Percentiles rank a stretch among this genome's conserved stretches.
Evolutionary conservation across 2,329 filamentous ascomycete genomes (phyloP).

Genomic region (Xenoacremonium recifei): DNA sequence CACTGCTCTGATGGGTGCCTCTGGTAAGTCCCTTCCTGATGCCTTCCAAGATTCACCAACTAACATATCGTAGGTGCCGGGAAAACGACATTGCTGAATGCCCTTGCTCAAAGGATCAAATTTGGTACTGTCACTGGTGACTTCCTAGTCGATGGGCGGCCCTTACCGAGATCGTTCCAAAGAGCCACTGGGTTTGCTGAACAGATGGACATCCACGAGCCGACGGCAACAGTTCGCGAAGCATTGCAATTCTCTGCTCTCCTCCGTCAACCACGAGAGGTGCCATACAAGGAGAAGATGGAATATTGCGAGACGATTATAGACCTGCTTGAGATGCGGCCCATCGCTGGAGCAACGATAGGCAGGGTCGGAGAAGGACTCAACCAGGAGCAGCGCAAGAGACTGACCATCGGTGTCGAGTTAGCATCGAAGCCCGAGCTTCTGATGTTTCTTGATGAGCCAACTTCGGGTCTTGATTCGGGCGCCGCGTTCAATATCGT

Average conservation of each 20-base stretch:
- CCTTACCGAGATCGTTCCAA: constrained; percentile 73
- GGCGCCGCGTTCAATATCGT: constrained; percentile 61
- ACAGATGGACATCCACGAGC: constrained; percentile 67
- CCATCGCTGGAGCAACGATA: constrained; percentile 64
- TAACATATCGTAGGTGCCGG: constrained; percentile 43
- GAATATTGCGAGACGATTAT: constrained; percentile 68
- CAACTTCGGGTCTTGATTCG: constrained; percentile 57
- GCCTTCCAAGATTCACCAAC: neutral
- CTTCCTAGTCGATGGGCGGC: constrained; percentile 74
- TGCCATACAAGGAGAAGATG: constrained; percentile 60
- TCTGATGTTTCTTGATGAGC: constrained; percentile 65
- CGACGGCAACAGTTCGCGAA: constrained; percentile 64
- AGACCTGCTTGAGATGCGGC: constrained; percentile 66
- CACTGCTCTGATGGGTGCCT: constrained; percentile 72
- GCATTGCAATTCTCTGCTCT: constrained; percentile 65
- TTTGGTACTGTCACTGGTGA: constrained; percentile 76
- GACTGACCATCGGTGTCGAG: constrained; percentile 56
- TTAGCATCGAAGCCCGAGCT: constrained; percentile 57
- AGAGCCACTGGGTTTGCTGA: constrained; percentile 71
- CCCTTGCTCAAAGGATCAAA: constrained; percentile 70
- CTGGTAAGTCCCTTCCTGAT: constrained; percentile 29
- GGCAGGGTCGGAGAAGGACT: constrained; percentile 58
- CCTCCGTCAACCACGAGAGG: constrained; percentile 58
- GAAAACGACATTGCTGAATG: constrained; percentile 74
- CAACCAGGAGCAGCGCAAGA: constrained; percentile 58